Evolutionary conservation across 108 stramenopile species (phyloP).

Genomic region (Discostella stelligeroides): DNA sequence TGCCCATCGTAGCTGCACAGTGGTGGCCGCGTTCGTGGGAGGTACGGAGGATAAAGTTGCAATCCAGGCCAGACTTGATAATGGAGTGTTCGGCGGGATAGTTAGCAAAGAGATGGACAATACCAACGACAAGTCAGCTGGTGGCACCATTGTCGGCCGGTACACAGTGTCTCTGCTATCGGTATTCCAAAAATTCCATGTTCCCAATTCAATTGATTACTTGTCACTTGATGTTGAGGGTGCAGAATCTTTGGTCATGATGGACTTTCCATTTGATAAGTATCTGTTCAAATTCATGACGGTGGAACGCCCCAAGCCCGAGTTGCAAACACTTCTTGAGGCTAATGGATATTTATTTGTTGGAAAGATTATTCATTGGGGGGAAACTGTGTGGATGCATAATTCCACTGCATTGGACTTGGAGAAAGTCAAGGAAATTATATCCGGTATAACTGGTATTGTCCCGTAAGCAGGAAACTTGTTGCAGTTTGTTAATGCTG

Average conservation of each 20-base stretch:
- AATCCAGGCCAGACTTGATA: no score
- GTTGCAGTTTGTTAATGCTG: no score
- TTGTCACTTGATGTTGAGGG: constrained; percentile 30
- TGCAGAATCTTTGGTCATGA: constrained; percentile 21
- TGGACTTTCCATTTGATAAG: constrained; percentile 19
- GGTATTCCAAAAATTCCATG: constrained; percentile 10
- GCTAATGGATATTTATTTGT: constrained; percentile 45
- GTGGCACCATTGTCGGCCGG: not conserved
- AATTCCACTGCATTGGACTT: constrained; percentile 29
- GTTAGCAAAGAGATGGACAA: constrained; percentile 7
- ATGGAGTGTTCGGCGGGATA: constrained; percentile 2
- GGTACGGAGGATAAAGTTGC: no score
- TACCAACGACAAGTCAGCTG: not conserved
- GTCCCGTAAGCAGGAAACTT: no score
- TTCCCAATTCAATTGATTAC: constrained; percentile 25
- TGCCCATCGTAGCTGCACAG: no score
- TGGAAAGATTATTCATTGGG: constrained; percentile 53
- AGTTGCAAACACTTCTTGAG: constrained; percentile 20
- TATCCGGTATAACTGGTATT: no score
- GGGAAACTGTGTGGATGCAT: constrained; percentile 69
- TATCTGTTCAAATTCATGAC: constrained; percentile 14
- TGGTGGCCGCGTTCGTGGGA: no score
- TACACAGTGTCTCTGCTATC: constrained; percentile 12
- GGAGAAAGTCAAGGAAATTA: not conserved
- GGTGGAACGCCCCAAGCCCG: constrained; percentile 25